A percentile compares a stretch with the other conserved stretches of the same genome.
Conservation (phyloP, 805 yeast species). For the Teunomyces tritomae region DNA sequence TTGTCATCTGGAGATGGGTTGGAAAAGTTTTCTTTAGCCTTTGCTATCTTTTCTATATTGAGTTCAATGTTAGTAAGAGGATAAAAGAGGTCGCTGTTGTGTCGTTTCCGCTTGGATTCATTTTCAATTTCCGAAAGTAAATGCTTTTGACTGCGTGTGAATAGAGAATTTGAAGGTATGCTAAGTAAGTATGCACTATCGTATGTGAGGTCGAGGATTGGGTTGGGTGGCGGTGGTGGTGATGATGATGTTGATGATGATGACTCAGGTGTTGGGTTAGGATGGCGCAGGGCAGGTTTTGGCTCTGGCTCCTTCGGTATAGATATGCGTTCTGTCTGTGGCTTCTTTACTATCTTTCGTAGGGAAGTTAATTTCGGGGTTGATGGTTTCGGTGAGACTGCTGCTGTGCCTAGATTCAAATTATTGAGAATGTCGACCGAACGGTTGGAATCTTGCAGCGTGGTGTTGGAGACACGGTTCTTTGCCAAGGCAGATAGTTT, state of each 20-base stretch:
- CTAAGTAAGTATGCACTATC: background rate
- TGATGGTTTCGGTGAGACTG: background rate
- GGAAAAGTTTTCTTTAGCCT: constrained; percentile 52
- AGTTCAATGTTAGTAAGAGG: constrained; percentile 43
- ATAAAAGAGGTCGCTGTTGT: constrained; percentile 17
- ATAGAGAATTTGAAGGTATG: constrained; percentile 5
- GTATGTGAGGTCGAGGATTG: background rate
- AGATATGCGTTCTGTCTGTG: background rate
- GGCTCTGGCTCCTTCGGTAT: background rate
- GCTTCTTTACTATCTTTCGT: background rate
- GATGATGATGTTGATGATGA: no score
- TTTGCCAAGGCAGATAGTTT: constrained; percentile 50
- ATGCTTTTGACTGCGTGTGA: background rate
- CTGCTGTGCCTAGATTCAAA: background rate
- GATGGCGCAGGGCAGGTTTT: background rate
- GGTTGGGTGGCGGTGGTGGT: background rate
- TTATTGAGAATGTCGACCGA: constrained; percentile 18
- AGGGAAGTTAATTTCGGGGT: background rate
- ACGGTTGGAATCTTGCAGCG: constrained; percentile 1
- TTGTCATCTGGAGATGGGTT: constrained; percentile 84
- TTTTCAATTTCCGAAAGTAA: constrained; percentile 7
- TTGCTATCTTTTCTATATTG: constrained; percentile 30
- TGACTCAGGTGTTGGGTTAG: background rate
- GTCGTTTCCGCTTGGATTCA: constrained; percentile 21
- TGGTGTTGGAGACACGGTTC: constrained; percentile 20